Percentiles rank a stretch among this genome's conserved stretches.
These are phyloP conservation scores for Cucurbita ficifolia DNA, from an alignment of 306 rosid genomes.

Conservation along the genomic window DNA sequence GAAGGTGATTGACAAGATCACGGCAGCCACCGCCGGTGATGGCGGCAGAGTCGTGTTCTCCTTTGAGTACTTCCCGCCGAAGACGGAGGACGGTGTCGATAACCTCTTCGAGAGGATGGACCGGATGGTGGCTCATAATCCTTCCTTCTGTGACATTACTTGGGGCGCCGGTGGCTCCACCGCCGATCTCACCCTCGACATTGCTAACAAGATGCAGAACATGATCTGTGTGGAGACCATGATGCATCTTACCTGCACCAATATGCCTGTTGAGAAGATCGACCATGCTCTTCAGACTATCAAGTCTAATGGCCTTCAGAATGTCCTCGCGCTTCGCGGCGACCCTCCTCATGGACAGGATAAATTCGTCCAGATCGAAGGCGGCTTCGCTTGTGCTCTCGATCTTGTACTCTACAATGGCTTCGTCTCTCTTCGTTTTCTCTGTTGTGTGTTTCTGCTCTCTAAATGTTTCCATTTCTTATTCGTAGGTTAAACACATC, in stretches of 20 bases:
- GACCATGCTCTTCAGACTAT: conserved; percentile 79
- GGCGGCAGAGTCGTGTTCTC: conserved; percentile 60
- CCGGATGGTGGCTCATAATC: conserved; percentile 87
- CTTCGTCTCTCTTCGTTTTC: background rate
- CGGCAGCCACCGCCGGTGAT: conserved; percentile 24
- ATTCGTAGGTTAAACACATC: conserved; percentile 60
- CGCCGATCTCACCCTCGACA: conserved; percentile 80
- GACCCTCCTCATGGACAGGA: conserved; percentile 99
- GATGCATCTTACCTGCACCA: conserved; percentile 98
- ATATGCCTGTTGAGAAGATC: conserved; percentile 89
- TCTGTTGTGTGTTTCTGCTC: background rate
- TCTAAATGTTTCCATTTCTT: background rate
- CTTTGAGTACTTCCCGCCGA: conserved; percentile 87
- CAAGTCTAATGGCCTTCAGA: conserved; percentile 80
- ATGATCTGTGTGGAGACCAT: conserved; percentile 75
- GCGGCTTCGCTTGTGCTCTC: conserved; percentile 89
- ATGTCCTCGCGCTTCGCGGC: conserved; percentile 90
- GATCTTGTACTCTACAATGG: conserved; percentile 40
- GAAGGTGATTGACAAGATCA: conserved; percentile 85
- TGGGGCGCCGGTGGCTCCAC: conserved; percentile 99
- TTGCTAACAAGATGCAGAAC: conserved; percentile 89
- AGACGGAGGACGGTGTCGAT: conserved; percentile 90
- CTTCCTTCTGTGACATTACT: conserved; percentile 84
- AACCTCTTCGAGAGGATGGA: conserved; percentile 91
- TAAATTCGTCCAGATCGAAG: conserved; percentile 75